Evolutionary conservation across 106 monocot genomes (phyloP).

Genomic region (Apostasia ramifera): DNA sequence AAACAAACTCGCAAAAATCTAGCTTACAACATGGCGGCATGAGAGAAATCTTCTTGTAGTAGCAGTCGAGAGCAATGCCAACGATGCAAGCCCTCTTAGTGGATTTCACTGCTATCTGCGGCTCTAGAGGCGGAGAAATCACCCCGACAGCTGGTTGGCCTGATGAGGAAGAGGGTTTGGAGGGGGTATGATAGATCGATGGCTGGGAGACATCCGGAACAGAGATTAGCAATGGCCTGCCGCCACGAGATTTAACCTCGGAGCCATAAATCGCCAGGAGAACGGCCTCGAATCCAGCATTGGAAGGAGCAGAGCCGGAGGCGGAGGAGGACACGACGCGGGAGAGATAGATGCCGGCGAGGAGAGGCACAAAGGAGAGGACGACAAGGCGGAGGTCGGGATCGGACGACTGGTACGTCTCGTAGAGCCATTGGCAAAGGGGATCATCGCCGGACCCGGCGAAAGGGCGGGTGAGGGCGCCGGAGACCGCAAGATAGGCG

Average conservation of each 20-base stretch:
- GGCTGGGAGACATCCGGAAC: slow-evolving; percentile 82
- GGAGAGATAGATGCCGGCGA: slow-evolving; percentile 74
- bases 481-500: slow-evolving; percentile 48
- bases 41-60: slow-evolving; percentile 47
- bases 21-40: slow-evolving; percentile 73
- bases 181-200: slow-evolving; percentile 67
- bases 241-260: slow-evolving; percentile 51
- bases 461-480: slow-evolving; percentile 33
- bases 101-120: slow-evolving; percentile 80
- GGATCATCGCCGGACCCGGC: slow-evolving; percentile 76
- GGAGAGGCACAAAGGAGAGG: slow-evolving; percentile 76
- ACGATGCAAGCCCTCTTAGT: slow-evolving; percentile 78
- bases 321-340: slow-evolving; percentile 27
- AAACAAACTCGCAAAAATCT: slow-evolving; percentile 69
- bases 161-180: slow-evolving; percentile 1
- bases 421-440: slow-evolving; percentile 96
- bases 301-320: slow-evolving; percentile 25
- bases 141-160: slow-evolving; percentile 28
- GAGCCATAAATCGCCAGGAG: slow-evolving; percentile 71
- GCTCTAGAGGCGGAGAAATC: slow-evolving; percentile 74
- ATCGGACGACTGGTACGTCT: slow-evolving; percentile 75
- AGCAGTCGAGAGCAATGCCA: slow-evolving; percentile 63
- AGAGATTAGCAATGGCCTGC: slow-evolving; percentile 58
- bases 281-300: slow-evolving; percentile 92
- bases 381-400: slow-evolving; percentile 83